Conservation (phyloP, 306 rosid genomes). For the Malus sieversii region DNA sequence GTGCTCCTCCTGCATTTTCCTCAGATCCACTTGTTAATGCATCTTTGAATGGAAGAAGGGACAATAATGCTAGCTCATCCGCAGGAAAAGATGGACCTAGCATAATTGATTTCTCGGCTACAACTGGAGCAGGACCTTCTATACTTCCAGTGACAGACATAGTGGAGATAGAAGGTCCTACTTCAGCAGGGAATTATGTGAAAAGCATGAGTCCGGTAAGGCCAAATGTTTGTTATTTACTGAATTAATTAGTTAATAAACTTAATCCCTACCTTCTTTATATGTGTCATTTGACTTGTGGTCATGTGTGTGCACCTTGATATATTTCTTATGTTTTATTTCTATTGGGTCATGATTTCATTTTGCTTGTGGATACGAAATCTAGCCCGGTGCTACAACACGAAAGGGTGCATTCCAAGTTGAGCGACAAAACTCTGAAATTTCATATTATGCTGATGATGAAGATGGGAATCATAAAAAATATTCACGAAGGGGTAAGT, state of each 20-base stretch:
- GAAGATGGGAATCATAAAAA: slow-evolving; percentile 82
- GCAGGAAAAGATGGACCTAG: slow-evolving; percentile 20
- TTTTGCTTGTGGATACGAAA: slow-evolving; percentile 20
- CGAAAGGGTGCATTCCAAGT: slow-evolving; percentile 63
- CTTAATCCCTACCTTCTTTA: slow-evolving; percentile 15
- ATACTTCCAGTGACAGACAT: slow-evolving; percentile 54
- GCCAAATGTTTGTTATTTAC: slow-evolving; percentile 39
- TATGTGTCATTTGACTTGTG: slow-evolving; percentile 3
- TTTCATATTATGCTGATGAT: slow-evolving; percentile 87
- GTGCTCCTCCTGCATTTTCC: slow-evolving; percentile 90
- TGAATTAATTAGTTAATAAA: slow-evolving; percentile 10
- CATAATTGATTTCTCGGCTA: slow-evolving; percentile 26
- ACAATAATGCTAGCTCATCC: slow-evolving; percentile 37
- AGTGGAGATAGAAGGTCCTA: slow-evolving; percentile 67
- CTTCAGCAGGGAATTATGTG: slow-evolving; percentile 52
- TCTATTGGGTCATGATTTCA: slow-evolving; percentile 18
- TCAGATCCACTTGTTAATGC: slow-evolving; percentile 61
- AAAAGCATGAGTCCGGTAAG: slow-evolving; percentile 70
- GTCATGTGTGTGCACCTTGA: background rate
- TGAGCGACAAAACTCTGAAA: slow-evolving; percentile 85
- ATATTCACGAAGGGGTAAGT: slow-evolving; percentile 79
- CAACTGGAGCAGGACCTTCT: slow-evolving; percentile 52
- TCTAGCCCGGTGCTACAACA: slow-evolving; percentile 94
- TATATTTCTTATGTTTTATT: slow-evolving; percentile 4
- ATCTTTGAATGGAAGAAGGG: slow-evolving; percentile 26